Evolutionary conservation across 257 asterid genomes (phyloP), one percentile per base, ranked within the genome.

Genomic region (Nyctanthes arbortristis): DNA sequence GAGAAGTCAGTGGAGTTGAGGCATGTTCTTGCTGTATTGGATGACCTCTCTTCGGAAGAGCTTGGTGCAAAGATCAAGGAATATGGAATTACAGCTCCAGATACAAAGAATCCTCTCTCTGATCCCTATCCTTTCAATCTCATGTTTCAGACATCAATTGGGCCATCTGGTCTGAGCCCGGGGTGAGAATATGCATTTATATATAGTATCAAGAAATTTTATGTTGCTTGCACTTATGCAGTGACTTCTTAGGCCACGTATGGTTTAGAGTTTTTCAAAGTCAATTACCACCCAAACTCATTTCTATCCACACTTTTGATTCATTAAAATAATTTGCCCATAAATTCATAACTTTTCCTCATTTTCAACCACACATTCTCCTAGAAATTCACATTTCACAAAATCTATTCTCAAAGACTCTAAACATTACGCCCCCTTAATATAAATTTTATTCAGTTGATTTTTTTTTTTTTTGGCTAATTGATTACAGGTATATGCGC

Each of bases 51-150:
- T 32, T 7, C 83, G 16, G 89, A 79, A 58, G 84, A 89, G 72
- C 89, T 89, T 1, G 96, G 96, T 71, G 92, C 87, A 11, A 89
- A 84, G 72, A 82, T 89, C 45, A 89, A 79, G 74, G 96, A 65
- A 57, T 89, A 85, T 70, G 91, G 89, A 2, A 87, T 89, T 39
- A 84, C 89, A 30, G 89, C 95, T 14, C 96, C 95, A 14, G 96
- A 87, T 45, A 89, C 92, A 11, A 87, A 87, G 67, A 85, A 89
- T 68, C 30, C 74, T 25, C 88, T 89, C 34, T 89, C 96, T 2
- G 90, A 84, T 28, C 96, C 96, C 7, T 87, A 89, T 70, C 96
- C 96, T 36, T 89, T 87, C 73, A 87, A 85, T 75, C 84, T 87
- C 22, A 89, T 89, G 96, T 89, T 89, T 65, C 87, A 83, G 83